A percentile compares a stretch with the other conserved stretches of the same genome.
phyloP scores from a whole-genome alignment of 805 yeast genomes.

The Grigorovia humatica region DNA sequence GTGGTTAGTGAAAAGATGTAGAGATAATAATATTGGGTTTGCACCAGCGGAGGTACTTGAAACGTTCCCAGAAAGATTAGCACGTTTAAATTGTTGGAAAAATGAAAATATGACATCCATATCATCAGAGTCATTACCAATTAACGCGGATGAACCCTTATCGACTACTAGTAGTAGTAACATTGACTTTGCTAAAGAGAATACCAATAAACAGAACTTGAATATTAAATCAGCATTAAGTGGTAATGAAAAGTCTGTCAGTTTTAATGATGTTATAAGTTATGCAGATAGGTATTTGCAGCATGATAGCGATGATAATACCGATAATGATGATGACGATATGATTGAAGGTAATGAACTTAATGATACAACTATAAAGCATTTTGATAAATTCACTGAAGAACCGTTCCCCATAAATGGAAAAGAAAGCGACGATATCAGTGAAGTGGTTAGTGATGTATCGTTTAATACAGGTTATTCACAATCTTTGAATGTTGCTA shows the following conservation, averaged over 20 bases:
- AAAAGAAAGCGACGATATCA: slow-evolving; percentile 10
- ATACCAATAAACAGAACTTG: neutral
- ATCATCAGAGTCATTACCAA: slow-evolving; percentile 5
- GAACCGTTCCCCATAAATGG: slow-evolving; percentile 21
- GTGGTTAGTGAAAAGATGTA: slow-evolving; percentile 72
- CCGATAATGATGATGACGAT: slow-evolving; percentile 2
- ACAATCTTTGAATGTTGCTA: slow-evolving; percentile 21
- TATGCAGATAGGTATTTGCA: slow-evolving; percentile 26
- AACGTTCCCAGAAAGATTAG: slow-evolving; percentile 82
- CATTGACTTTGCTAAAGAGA: slow-evolving; percentile 4
- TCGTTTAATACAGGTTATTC: slow-evolving; percentile 24
- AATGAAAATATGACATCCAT: slow-evolving; percentile 50
- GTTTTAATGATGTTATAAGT: slow-evolving; percentile 26
- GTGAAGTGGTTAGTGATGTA: slow-evolving; percentile 27
- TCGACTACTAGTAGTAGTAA: slow-evolving; percentile 3
- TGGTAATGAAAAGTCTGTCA: slow-evolving; percentile 24
- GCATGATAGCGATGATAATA: slow-evolving; percentile 18
- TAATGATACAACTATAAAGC: slow-evolving; percentile 9
- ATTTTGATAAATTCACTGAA: slow-evolving; percentile 30
- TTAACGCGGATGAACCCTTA: slow-evolving; percentile 5
- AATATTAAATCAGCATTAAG: neutral
- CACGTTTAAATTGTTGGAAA: slow-evolving; percentile 84
- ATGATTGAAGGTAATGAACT: neutral
- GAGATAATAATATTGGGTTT: slow-evolving; percentile 72
- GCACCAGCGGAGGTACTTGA: slow-evolving; percentile 95